Base-by-base conservation (phyloP, 331 rosid species). In the Phaseolus coccineus region DNA sequence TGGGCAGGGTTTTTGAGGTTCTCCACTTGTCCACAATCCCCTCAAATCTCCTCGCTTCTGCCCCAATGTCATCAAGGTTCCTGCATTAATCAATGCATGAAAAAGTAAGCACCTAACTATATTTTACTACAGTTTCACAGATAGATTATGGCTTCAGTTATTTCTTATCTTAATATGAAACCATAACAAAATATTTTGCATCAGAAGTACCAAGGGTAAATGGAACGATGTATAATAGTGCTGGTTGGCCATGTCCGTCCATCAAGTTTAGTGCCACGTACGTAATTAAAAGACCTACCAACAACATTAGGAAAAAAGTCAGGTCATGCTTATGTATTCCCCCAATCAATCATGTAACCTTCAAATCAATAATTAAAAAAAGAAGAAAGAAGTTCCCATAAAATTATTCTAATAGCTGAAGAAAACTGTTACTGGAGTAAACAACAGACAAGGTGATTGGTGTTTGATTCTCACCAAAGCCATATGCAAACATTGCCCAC, bases 171-270 rank as follows among this genome's bases (percentile, higher is more conserved):
- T 24, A 44, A 71, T 65, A 30, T 22, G 70, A 80, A 77, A 77
- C 16, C 8, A 51, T 51, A 67, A 48, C 24, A 39, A 28, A 63
- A 48, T 53, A 5, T 44, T 40, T 62, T 53, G 48, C 76, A 56
- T 53, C 12, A 76, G 52, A 77, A 59, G 6, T 86, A 87, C 99
- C 99, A 0, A 96, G 96, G 10, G 92, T 96, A 74, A 96, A 96
- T 15, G 99, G 99, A 69, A 96, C 98, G 4, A 96, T 91, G 87
- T 96, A 93, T 71, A 96, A 91, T 31, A 96, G 89, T 12, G 99
- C 99, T 0, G 97, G 99, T 84, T 96, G 99, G 68, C 99, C 98
- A 52, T 91, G 99, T 31, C 99, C 98, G 11, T 91, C 99, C 99
- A 96, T 96, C 89, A 96, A 87, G 91, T 91, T 96, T 48, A 96